Conservation (phyloP, 2,329 filamentous ascomycete species). For the Endocalyx cinctus region DNA sequence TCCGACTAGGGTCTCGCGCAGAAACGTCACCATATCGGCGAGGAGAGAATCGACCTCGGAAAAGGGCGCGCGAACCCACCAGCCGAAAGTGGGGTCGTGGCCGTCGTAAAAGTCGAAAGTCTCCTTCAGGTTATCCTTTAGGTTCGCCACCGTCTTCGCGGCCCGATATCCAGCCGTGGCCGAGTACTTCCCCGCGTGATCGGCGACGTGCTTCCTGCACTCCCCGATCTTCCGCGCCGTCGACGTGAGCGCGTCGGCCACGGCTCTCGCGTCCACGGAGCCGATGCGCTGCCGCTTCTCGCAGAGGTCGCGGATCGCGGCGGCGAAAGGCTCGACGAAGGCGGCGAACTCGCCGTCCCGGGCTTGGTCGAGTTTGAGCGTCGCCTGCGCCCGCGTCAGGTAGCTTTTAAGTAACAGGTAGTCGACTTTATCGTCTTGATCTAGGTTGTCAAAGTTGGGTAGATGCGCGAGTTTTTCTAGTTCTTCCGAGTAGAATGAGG, state of each 20-base stretch:
- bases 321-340: conserved; percentile 40
- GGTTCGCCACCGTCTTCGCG: conserved; percentile 33
- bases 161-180: conserved; percentile 44
- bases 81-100: conserved; percentile 53
- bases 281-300: conserved; percentile 42
- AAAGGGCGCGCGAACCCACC: conserved; percentile 49
- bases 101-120: conserved; percentile 46
- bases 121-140: conserved; percentile 40
- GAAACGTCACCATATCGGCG: conserved; percentile 29
- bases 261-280: conserved; percentile 36
- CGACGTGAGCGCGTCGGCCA: conserved; percentile 37
- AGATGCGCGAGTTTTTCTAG: conserved; percentile 30
- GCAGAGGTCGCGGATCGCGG: conserved; percentile 37
- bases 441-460: conserved; percentile 29
- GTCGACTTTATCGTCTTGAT: conserved; percentile 43
- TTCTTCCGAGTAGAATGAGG: conserved; percentile 37
- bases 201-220: conserved; percentile 30
- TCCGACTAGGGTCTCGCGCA: conserved; percentile 37
- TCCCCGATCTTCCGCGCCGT: conserved; percentile 27
- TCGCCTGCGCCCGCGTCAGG: conserved; percentile 30
- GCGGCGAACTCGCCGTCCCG: conserved; percentile 31
- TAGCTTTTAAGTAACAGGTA: conserved; percentile 46
- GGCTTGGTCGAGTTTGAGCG: conserved; percentile 34
- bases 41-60: conserved; percentile 34
- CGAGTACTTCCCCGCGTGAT: conserved; percentile 27